Evolutionary conservation across 2,329 filamentous ascomycete genomes (phyloP), one percentile per base, ranked within the genome.

Genomic region (Xylaria sp.): DNA sequence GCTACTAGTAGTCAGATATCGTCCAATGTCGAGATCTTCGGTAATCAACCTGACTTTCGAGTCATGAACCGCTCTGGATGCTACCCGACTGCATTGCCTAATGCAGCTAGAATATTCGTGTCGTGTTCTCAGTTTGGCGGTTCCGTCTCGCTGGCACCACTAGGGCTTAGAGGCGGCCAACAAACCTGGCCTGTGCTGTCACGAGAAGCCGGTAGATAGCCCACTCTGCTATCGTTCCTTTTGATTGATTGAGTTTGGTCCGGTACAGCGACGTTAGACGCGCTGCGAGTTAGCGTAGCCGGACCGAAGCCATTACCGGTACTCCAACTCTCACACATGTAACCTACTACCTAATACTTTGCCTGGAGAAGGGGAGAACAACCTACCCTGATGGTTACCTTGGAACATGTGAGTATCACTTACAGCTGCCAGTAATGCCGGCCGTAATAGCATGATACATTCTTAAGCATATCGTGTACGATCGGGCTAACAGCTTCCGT

Each of bases 131-230:
- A 57, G 63, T 54, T 37, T 63, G 62, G 55, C 62, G 63, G 68
- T 72, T 60, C 70, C 70, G 65, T 68, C 70, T 66, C 52, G 65
- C 65, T 72, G 70, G 70, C 70, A 72, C 70, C 70, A 69, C 65
- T 65, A 46, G 58, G 67, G 31, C 58, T 48, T 52, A 25, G 28
- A 64, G 56, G n/a, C 39, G 64, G 64, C 51, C 68, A 61, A 28
- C 60, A 64, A 46, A 56, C 64, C 61, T 48, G 57, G 63, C 58
- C 58, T 39, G 62, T 63, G 63, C 23, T 65, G 69, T 62, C 51
- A 52, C 44, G 48, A 25, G 55, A 25, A 55, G 31, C 18, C 6
- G 41, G 41, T n/a, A 20, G 37, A 13, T 3, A 63, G 28, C 56
- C 39, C 55, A 61, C 63, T 50, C 56, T 37, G 46, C 39, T 20